Evolutionary conservation across 2,329 filamentous ascomycete genomes (phyloP).

Genomic region (Aureobasidium sp.): DNA sequence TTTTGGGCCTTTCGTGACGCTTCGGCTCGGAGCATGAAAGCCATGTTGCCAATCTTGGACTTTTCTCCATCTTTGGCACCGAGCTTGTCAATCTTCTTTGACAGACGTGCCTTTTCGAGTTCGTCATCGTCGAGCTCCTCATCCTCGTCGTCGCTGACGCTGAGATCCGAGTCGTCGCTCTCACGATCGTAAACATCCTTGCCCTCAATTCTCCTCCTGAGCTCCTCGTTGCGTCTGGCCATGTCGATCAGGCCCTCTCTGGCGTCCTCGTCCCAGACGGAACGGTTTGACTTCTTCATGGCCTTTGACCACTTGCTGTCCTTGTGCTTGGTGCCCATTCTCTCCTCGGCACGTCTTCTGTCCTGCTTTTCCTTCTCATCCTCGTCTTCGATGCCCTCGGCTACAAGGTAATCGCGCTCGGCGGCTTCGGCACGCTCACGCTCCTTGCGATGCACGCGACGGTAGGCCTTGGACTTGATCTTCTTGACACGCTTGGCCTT

Average conservation of each 20-base stretch:
- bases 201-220: slow-evolving; percentile 70
- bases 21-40: slow-evolving; percentile 90
- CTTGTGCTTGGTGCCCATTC: slow-evolving; percentile 75
- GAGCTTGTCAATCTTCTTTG: slow-evolving; percentile 34
- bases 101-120: slow-evolving; percentile 12
- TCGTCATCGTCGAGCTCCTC: slow-evolving; percentile 52
- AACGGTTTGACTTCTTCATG: slow-evolving; percentile 66
- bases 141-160: slow-evolving; percentile 53
- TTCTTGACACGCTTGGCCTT: slow-evolving; percentile 92
- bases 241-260: slow-evolving; percentile 69
- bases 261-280: slow-evolving; percentile 83
- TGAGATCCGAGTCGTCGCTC: slow-evolving; percentile 15
- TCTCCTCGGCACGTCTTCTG: slow-evolving; percentile 68
- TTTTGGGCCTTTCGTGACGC: slow-evolving; percentile 69
- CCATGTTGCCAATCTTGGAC: slow-evolving; percentile 69
- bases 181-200: slow-evolving; percentile 46
- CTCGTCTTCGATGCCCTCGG: slow-evolving; percentile 52
- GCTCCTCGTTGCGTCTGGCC: slow-evolving; percentile 72
- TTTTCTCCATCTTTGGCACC: slow-evolving; percentile 27
- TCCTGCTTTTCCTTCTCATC: slow-evolving; percentile 59
- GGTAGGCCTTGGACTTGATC: slow-evolving; percentile 96
- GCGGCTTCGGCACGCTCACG: slow-evolving; percentile 47
- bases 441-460: slow-evolving; percentile 80
- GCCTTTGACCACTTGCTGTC: slow-evolving; percentile 91
- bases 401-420: slow-evolving; percentile 48